These are phyloP conservation scores for Funneliformis caledonium DNA, from an alignment of 371 early-diverging fungal species.

Conservation along the genomic window DNA sequence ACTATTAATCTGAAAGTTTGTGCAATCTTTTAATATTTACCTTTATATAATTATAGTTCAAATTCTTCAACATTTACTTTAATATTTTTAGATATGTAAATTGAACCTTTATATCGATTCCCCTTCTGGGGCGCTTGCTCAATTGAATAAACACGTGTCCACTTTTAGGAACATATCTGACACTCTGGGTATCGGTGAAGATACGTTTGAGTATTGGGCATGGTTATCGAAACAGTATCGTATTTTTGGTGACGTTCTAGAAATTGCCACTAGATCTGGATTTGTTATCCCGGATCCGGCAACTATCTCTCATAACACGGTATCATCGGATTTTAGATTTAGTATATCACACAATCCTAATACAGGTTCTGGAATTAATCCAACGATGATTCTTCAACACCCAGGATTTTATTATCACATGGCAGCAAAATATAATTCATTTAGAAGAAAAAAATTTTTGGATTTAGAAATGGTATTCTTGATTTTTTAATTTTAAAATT, in stretches of 20 bases:
- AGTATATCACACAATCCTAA: conserved; percentile 38
- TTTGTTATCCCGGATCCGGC: conserved; percentile 67
- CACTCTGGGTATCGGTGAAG: conserved; percentile 62
- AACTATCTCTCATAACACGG: conserved; percentile 46
- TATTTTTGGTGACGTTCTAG: conserved; percentile 78
- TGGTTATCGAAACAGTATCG: conserved; percentile 81
- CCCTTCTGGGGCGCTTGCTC: conserved; percentile 68
- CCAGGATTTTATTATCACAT: conserved; percentile 84
- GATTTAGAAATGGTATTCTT: conserved; percentile 49
- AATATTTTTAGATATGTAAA: conserved; percentile 65
- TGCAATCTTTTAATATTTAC: neutral
- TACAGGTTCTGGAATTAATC: conserved; percentile 52
- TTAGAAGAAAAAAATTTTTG: conserved; percentile 65
- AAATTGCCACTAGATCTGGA: conserved; percentile 70
- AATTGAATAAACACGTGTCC: conserved; percentile 72
- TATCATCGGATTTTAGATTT: conserved; percentile 45
- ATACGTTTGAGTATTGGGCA: conserved; percentile 83
- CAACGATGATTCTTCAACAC: conserved; percentile 76
- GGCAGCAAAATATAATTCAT: conserved; percentile 80
- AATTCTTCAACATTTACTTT: neutral
- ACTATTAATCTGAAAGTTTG: conserved; percentile 75
- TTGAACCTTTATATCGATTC: conserved; percentile 70
- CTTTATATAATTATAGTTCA: neutral
- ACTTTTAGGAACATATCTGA: conserved; percentile 62
- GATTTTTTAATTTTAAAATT: neutral